Evolutionary conservation across 768 basidiomycete genomes (phyloP).

Genomic region (Scleroderma bovista): DNA sequence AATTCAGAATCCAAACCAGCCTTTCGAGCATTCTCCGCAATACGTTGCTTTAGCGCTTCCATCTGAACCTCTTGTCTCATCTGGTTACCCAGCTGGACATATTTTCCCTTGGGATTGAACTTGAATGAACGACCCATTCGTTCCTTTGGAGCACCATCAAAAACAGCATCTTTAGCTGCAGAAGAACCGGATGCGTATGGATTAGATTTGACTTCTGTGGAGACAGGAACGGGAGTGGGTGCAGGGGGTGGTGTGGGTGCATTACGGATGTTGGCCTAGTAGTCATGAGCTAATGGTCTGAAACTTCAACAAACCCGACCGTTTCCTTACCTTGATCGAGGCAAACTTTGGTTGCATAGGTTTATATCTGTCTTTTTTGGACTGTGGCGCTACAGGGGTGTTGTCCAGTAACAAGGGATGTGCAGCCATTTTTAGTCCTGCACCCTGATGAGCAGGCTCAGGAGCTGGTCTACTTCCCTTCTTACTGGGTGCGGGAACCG

Average conservation of each 20-base stretch:
- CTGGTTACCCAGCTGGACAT: slow-evolving; percentile 67
- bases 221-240: slow-evolving; percentile 28
- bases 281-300: background rate
- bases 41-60: slow-evolving; percentile 87
- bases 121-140: slow-evolving; percentile 65
- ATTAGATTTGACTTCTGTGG: slow-evolving; percentile 49
- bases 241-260: slow-evolving; percentile 55
- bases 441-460: slow-evolving; percentile 71
- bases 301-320: too few relatives aligned
- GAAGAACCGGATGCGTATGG: slow-evolving; percentile 64
- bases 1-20: slow-evolving; percentile 93
- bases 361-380: slow-evolving; percentile 90
- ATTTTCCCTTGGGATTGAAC: slow-evolving; percentile 93
- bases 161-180: slow-evolving; percentile 51
- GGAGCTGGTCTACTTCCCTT: slow-evolving; percentile 41
- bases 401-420: slow-evolving; percentile 80
- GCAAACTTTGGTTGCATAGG: slow-evolving; percentile 99
- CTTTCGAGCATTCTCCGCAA: slow-evolving; percentile 88
- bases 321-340: slow-evolving; percentile 81
- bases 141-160: slow-evolving; percentile 72
- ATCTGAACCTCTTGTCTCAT: slow-evolving; percentile 72
- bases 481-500: slow-evolving; percentile 49
- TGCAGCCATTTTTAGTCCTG: slow-evolving; percentile 85
- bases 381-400: slow-evolving; percentile 48
- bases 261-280: slow-evolving; percentile 72